Percentiles rank a stretch among this genome's conserved stretches.
These are phyloP conservation scores for Xylariaceae sp. DNA, from an alignment of 2,329 filamentous ascomycete genomes.

Conservation along the genomic window DNA sequence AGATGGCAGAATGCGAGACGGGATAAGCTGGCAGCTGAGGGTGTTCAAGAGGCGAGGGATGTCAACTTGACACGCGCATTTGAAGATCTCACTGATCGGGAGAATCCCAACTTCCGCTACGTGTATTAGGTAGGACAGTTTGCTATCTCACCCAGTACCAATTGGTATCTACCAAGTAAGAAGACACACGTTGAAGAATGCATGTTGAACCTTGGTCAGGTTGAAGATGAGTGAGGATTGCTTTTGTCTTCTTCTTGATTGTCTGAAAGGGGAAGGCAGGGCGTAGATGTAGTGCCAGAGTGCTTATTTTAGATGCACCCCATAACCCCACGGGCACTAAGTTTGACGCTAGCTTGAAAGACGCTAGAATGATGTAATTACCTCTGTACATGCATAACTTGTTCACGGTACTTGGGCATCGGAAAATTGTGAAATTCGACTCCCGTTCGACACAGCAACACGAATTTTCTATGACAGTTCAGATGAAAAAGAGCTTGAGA, in stretches of 20 bases:
- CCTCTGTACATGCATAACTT: background rate
- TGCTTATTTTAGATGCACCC: no score
- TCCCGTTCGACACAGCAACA: no score
- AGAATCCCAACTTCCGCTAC: conserved; percentile 35
- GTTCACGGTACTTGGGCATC: background rate
- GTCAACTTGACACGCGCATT: conserved; percentile 30
- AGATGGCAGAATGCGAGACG: conserved; percentile 47
- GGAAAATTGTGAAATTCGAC: background rate
- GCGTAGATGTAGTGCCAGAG: no score
- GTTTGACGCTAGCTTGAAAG: no score
- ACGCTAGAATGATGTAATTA: background rate
- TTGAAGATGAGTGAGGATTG: background rate
- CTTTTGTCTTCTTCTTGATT: background rate
- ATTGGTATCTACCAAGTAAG: no score
- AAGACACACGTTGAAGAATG: no score
- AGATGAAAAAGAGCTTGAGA: no score
- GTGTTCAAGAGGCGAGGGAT: conserved; percentile 28
- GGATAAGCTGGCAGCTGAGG: conserved; percentile 28
- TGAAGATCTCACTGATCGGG: conserved; percentile 34
- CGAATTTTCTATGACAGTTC: no score
- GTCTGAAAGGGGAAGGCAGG: no score
- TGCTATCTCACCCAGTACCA: background rate
- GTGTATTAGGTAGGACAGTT: conserved; percentile 26
- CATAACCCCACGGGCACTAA: no score
- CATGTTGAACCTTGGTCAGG: no score